Conservation (phyloP, 306 rosid genomes). For the Calophaca sinica region DNA sequence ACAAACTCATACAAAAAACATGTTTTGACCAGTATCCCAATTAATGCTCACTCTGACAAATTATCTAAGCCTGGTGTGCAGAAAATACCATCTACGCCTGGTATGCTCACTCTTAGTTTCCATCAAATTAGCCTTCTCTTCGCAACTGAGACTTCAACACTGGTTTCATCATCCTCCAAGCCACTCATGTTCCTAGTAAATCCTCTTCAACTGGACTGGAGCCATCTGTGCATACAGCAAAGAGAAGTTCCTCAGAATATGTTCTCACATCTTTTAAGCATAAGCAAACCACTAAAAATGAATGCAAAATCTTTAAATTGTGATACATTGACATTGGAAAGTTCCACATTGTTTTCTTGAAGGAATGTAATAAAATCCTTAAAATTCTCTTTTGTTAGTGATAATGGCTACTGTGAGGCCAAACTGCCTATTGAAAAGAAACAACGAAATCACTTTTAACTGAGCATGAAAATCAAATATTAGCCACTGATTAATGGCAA, state of each 20-base stretch:
- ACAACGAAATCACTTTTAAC: neutral
- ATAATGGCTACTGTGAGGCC: constrained; percentile 97
- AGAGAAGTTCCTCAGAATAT: constrained; percentile 41
- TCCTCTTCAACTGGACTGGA: constrained; percentile 66
- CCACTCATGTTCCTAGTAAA: constrained; percentile 54
- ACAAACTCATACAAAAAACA: too few relatives aligned
- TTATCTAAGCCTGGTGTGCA: too few relatives aligned
- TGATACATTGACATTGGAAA: constrained; percentile 72
- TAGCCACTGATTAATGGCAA: neutral
- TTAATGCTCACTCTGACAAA: too few relatives aligned
- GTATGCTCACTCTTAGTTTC: constrained; percentile 36
- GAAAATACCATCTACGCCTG: too few relatives aligned
- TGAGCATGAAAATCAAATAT: neutral
- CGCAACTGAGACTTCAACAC: constrained; percentile 3
- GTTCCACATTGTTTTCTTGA: constrained; percentile 61
- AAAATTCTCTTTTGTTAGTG: constrained; percentile 86
- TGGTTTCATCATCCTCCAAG: constrained; percentile 53
- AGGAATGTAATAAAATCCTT: constrained; percentile 75
- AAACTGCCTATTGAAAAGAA: constrained; percentile 62
- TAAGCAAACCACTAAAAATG: constrained; percentile 30
- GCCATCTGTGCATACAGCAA: constrained; percentile 70
- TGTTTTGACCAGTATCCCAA: too few relatives aligned
- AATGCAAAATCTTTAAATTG: neutral
- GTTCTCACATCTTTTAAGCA: neutral
- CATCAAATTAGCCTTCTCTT: constrained; percentile 41